phyloP scores from a whole-genome alignment of 2,329 filamentous ascomycete species.

The Sporothrix pallida region DNA sequence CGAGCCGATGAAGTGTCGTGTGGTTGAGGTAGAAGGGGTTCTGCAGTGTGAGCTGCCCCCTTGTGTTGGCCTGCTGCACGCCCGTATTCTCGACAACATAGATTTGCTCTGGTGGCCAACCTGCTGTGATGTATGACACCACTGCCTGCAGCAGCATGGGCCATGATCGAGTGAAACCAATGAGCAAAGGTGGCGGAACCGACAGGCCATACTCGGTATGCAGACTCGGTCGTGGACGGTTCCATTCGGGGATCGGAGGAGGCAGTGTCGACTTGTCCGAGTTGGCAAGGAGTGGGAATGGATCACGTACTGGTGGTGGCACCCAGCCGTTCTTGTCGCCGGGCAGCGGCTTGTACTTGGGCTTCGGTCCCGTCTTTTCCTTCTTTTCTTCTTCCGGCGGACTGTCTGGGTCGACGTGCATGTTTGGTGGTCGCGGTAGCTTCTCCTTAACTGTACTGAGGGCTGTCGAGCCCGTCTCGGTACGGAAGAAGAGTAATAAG shows the following conservation, averaged over 20 bases:
- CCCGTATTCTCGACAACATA: constrained; percentile 66
- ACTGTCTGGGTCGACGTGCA: neutral
- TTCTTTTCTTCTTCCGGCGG: neutral
- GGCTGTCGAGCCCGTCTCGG: constrained; percentile 1
- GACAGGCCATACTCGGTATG: constrained; percentile 44
- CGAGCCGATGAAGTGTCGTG: constrained; percentile 34
- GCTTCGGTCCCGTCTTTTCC: neutral
- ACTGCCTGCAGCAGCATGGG: constrained; percentile 61
- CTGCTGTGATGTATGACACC: constrained; percentile 62
- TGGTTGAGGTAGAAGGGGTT: constrained; percentile 65
- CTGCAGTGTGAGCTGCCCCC: constrained; percentile 55
- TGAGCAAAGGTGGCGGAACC: neutral
- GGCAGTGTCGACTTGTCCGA: constrained; percentile 40
- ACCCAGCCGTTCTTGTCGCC: neutral
- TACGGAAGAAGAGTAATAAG: constrained; percentile 6
- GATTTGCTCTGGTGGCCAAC: constrained; percentile 63
- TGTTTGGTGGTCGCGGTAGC: neutral
- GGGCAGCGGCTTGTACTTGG: constrained; percentile 1
- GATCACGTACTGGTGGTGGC: constrained; percentile 45
- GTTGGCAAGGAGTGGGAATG: constrained; percentile 50
- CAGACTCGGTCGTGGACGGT: constrained; percentile 48
- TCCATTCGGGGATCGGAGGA: constrained; percentile 50
- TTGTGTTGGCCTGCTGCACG: constrained; percentile 59
- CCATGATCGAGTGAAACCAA: constrained; percentile 40
- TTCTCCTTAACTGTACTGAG: neutral